Evolutionary conservation across 805 yeast species (phyloP).

Genomic region (Yarrowia sp.): DNA sequence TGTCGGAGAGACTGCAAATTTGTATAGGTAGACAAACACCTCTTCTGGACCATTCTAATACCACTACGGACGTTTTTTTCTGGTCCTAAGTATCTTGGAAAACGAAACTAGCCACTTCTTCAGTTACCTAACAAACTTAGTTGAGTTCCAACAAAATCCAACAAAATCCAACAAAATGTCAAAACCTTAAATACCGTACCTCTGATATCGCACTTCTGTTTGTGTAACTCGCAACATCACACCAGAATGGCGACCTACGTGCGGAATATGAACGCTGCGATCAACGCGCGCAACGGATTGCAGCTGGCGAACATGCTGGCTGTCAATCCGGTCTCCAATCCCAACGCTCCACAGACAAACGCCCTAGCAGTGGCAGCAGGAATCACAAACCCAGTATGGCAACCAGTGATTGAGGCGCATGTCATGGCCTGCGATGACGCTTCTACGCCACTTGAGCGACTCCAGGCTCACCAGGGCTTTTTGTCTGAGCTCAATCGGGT

Average conservation of each 20-base stretch:
- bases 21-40: no score
- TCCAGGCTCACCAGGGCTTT: constrained; percentile 21
- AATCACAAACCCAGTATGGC: constrained; percentile 30
- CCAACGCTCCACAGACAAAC: constrained; percentile 16
- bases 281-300: constrained; percentile 14
- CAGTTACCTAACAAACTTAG: no score
- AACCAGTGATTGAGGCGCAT: constrained; percentile 6
- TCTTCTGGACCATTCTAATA: no score
- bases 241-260: constrained; percentile 23
- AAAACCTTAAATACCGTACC: no score
- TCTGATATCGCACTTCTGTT: no score
- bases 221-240: not conserved
- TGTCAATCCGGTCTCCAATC: constrained; percentile 9
- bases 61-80: no score
- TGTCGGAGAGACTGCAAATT: not conserved
- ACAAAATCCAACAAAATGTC: no score
- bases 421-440: constrained; percentile 8
- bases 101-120: no score
- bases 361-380: constrained; percentile 22
- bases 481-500: constrained; percentile 61
- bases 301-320: constrained; percentile 16
- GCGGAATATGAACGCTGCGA: constrained; percentile 14
- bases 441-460: constrained; percentile 4
- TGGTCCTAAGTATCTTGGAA: no score
- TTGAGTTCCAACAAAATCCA: no score